phyloP scores from a whole-genome alignment of 176 grass and related monocot genomes.

The Eremochloa ophiuroides region DNA sequence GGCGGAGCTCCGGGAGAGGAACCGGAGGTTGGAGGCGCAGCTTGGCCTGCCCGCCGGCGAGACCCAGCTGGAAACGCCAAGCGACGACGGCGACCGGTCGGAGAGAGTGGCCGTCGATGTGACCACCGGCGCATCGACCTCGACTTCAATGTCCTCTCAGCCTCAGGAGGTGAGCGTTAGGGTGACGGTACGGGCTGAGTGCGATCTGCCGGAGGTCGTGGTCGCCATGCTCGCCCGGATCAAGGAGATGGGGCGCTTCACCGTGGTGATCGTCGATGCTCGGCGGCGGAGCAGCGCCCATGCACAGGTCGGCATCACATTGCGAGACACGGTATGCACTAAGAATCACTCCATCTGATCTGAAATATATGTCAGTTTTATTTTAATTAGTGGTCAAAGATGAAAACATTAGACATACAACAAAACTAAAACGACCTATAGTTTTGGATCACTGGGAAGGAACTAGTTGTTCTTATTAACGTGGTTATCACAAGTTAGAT shows the following conservation, averaged over 20 bases:
- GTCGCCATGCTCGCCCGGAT: conserved; percentile 24
- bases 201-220: conserved; percentile 38
- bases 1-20: conserved; percentile 42
- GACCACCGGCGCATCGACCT: conserved; percentile 9
- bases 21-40: conserved; percentile 47
- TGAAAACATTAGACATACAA: neutral
- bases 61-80: neutral
- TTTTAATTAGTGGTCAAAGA: neutral
- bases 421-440: neutral
- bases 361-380: neutral
- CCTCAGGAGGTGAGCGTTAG: conserved; percentile 28
- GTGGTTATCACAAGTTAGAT: no score
- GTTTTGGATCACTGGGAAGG: neutral
- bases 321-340: conserved; percentile 33
- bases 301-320: conserved; percentile 22
- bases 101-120: conserved; percentile 29
- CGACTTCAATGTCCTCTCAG: neutral
- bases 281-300: neutral
- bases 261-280: conserved; percentile 33
- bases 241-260: conserved; percentile 13
- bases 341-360: neutral
- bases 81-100: neutral
- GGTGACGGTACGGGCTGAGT: conserved; percentile 31
- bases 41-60: neutral
- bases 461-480: neutral